Percentiles rank a stretch among this genome's conserved stretches.
These are phyloP conservation scores for Theobroma cacao DNA, from an alignment of 345 rosid genomes.

Conservation along the genomic window DNA sequence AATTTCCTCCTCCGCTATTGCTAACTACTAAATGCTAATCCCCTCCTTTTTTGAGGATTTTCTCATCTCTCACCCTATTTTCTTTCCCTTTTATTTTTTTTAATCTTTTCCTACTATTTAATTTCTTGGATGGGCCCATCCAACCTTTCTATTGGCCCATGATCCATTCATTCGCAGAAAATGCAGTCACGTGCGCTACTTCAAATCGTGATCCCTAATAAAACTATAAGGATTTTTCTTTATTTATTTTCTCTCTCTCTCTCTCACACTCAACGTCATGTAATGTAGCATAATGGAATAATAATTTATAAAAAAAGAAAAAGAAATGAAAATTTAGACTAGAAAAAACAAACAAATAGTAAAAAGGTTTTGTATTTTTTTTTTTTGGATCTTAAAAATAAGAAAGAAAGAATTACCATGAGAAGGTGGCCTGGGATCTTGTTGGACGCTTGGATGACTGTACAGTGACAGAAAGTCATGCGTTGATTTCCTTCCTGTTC, in stretches of 20 bases:
- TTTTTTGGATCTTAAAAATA: slow-evolving; percentile 15
- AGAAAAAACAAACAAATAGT: neutral
- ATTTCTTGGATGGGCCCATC: slow-evolving; percentile 20
- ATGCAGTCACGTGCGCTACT: slow-evolving; percentile 42
- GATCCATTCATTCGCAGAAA: slow-evolving; percentile 23
- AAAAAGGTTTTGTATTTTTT: slow-evolving; percentile 1
- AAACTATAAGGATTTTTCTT: slow-evolving; percentile 6
- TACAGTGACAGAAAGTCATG: slow-evolving; percentile 89
- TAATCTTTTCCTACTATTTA: neutral
- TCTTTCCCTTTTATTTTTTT: too few relatives aligned
- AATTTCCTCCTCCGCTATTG: neutral
- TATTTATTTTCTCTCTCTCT: neutral
- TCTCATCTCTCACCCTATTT: neutral
- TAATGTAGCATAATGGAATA: neutral
- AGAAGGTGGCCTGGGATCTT: slow-evolving; percentile 77
- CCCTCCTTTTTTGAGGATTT: neutral
- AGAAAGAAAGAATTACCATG: slow-evolving; percentile 50
- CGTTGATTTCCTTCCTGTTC: slow-evolving; percentile 80
- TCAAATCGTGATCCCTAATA: slow-evolving; percentile 31
- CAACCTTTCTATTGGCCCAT: slow-evolving; percentile 18
- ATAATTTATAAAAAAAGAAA: neutral
- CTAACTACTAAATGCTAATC: neutral
- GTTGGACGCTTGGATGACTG: slow-evolving; percentile 70
- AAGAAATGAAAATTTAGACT: neutral
- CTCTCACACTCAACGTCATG: neutral